Base-by-base conservation (phyloP, 495 filamentous ascomycete genomes). In the Pseudotulostoma volvatum region DNA sequence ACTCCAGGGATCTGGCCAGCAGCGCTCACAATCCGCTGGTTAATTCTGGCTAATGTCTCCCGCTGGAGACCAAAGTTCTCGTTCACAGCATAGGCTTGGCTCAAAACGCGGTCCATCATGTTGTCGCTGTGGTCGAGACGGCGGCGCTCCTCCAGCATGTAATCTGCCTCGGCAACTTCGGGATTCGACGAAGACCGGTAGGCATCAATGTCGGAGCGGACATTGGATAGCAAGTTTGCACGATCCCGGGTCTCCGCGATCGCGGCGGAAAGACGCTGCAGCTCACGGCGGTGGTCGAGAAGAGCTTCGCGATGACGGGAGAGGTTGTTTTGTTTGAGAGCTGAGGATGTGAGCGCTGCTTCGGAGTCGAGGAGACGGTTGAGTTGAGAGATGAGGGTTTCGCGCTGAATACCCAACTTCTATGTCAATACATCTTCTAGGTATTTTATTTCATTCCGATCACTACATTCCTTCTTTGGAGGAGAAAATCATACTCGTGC, bases 11-110 rank as follows among this genome's bases (percentile, higher is more conserved):
- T 77, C 52, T 88, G 77, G 50, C 81, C 80, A 33, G 87, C 90
- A 20, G 84, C 88, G 3, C 76, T 71, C 8, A 84, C 81, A 53
- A 96, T 93, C 44, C 88, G 67, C 40, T 88, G 61, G 53, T 94
- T 88, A 39, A 99, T 84, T 55, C 70, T 87, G 36, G 74, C 70
- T 19, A 99, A 61, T 31, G 74, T 82, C 66, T 94, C 86, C 18
- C 86, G 64, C 68, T 99, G 92, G 34, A 82, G 43, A 9, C 73
- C 73, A 54, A 99, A 96, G 48, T 68, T 81, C 64, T 95, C 84
- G 55, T 93, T 90, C 39, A 95, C 85, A 15, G 88, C 86, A 63
- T 99, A 96, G 18, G 90, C 90, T 68, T 95, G 92, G 58, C 81
- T 88, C 42, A 99, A 64, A 31, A 99, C 86, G 39, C 76, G 78